These are phyloP conservation scores for Spinellus fusiger DNA, from an alignment of 192 early-diverging fungal species.

Conservation along the genomic window DNA sequence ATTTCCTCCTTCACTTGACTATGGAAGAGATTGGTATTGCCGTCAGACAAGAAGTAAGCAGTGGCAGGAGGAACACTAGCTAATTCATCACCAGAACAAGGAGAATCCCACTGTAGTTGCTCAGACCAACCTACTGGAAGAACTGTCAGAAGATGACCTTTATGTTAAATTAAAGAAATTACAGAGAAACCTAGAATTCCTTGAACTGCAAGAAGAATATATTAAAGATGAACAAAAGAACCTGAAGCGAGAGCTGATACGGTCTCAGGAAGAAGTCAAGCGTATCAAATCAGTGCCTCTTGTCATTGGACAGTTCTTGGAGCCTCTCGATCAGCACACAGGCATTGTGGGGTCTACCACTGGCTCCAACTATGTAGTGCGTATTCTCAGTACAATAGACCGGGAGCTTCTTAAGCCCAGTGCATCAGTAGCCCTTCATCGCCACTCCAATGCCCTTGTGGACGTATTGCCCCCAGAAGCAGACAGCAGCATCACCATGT, in stretches of 20 bases:
- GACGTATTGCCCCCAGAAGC: slow-evolving; percentile 96
- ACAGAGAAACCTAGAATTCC: slow-evolving; percentile 89
- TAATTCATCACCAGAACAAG: slow-evolving; percentile 6
- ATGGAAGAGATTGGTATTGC: slow-evolving; percentile 16
- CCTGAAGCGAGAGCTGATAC: slow-evolving; percentile 87
- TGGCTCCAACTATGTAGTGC: slow-evolving; percentile 85
- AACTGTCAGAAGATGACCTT: slow-evolving; percentile 74
- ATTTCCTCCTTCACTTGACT: neutral
- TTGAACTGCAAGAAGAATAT: slow-evolving; percentile 97
- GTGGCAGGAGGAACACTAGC: neutral
- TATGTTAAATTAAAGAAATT: slow-evolving; percentile 94
- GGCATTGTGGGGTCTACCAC: slow-evolving; percentile 94
- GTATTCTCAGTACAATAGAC: slow-evolving; percentile 95
- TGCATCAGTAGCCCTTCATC: slow-evolving; percentile 89
- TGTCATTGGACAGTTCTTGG: slow-evolving; percentile 97
- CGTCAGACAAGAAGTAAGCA: slow-evolving; percentile 11
- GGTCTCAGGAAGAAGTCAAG: slow-evolving; percentile 97
- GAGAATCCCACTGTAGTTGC: slow-evolving; percentile 1
- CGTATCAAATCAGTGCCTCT: slow-evolving; percentile 96
- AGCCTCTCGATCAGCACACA: slow-evolving; percentile 94
- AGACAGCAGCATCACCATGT: slow-evolving; percentile 84
- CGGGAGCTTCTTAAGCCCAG: slow-evolving; percentile 94
- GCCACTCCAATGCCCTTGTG: slow-evolving; percentile 96
- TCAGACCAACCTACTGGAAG: slow-evolving; percentile 38
- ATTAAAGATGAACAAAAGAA: slow-evolving; percentile 99